These are phyloP conservation scores for Wickerhamomyces bisporus DNA, from an alignment of 805 yeast species.

Conservation along the genomic window DNA sequence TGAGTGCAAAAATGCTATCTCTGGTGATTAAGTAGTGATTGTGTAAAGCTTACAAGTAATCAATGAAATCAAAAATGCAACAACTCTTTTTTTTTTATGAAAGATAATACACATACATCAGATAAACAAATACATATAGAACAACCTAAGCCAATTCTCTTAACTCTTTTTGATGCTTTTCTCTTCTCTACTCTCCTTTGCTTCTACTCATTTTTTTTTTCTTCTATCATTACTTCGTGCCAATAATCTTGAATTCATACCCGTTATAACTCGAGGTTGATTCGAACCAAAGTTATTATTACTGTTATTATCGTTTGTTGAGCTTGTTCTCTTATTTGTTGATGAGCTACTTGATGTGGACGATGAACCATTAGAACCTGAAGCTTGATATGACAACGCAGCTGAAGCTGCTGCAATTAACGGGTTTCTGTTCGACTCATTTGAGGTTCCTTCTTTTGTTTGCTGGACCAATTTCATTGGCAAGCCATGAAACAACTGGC, in stretches of 20 bases:
- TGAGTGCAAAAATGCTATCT: no score
- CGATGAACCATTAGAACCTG: neutral
- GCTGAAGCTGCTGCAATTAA: slow-evolving; percentile 24
- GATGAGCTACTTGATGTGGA: neutral
- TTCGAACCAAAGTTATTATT: slow-evolving; percentile 1
- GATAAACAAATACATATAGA: no score
- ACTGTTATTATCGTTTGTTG: slow-evolving; percentile 1
- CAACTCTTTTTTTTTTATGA: no score
- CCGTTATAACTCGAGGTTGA: slow-evolving; percentile 35
- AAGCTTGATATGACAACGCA: slow-evolving; percentile 10
- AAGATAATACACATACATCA: no score
- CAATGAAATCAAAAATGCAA: no score
- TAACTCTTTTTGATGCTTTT: no score
- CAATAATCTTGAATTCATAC: slow-evolving; percentile 56
- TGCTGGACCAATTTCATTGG: slow-evolving; percentile 17
- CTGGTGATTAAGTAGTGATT: no score
- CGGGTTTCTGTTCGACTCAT: slow-evolving; percentile 8
- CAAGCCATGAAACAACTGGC: slow-evolving; percentile 29
- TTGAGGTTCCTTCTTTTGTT: neutral
- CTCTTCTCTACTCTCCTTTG: no score
- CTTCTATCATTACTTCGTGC: slow-evolving; percentile 50
- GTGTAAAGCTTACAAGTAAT: no score
- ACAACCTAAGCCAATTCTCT: no score
- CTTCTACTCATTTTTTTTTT: slow-evolving; percentile 12
- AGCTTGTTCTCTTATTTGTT: slow-evolving; percentile 4